Base-by-base conservation (phyloP, 2,329 filamentous ascomycete genomes). In the Orbilia quercus region DNA sequence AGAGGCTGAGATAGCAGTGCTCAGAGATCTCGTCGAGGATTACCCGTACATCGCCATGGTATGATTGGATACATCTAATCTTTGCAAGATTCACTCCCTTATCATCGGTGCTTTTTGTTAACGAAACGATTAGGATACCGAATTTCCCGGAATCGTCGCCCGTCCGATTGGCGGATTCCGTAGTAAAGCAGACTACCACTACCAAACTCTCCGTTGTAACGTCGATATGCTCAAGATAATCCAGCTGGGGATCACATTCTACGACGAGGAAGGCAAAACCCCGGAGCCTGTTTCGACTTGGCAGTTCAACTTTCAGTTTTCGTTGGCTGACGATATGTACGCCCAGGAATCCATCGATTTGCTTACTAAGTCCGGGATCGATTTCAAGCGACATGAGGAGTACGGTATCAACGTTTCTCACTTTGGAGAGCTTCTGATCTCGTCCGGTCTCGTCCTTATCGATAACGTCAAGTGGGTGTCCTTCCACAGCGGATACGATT, bases 261-360 rank as follows among this genome's bases (percentile, higher is more conserved):
- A 97, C 83, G 93, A 92, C 75, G 86, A 92, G 71, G 90, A 96
- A 74, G 95, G 95, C 72, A 91, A 98, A 77, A 88, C 92, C 1
- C 36, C 76, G 74, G 66, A 78, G 77, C 70, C 94, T 91, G 14
- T 78, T 42, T 96, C 91, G 79, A 96, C 94, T 16, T 99, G 95
- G 95, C 94, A 97, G 77, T 99, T 99, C 85, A 98, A 99, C 84
- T 99, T 99, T 82, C 90, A 93, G 78, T 99, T 98, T 81, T 95
- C 92, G 1, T 85, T 97, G 7, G 91, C 95, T 76, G 88, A 94
- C 40, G 95, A 99, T 82, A 99, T 99, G 95, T 98, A 96, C 82
- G 95, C 96, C 75, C 90, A 96, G 80, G 90, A 92, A 67, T 97
- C 92, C 14, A 97, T 97, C 76, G 90, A 95, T 76, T 92, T 96